These are phyloP conservation scores for Tricholoma terreum DNA, from an alignment of 768 basidiomycete species.

Conservation along the genomic window DNA sequence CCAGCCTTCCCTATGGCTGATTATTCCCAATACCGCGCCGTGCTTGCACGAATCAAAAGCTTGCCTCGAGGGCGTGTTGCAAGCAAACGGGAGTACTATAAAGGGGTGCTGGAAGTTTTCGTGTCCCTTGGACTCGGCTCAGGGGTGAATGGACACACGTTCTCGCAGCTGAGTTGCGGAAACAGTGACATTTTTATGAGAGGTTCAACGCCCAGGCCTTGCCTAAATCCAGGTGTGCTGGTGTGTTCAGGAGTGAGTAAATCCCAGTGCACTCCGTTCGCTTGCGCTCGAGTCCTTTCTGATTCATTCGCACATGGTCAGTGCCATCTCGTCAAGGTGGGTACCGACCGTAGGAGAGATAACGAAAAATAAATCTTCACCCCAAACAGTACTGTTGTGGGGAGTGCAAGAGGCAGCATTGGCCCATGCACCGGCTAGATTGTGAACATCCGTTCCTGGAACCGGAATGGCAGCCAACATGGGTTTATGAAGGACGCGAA, in stretches of 20 bases:
- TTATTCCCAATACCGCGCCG: neutral
- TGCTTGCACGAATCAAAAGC: neutral
- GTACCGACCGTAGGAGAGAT: neutral
- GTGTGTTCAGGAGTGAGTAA: slow-evolving; percentile 27
- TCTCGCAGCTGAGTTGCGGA: slow-evolving; percentile 25
- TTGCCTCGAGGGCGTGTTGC: neutral
- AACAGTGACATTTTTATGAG: slow-evolving; percentile 10
- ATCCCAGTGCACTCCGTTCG: neutral
- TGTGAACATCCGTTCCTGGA: slow-evolving; percentile 27
- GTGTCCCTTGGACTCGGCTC: slow-evolving; percentile 28
- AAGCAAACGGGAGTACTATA: neutral
- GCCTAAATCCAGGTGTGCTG: slow-evolving; percentile 14
- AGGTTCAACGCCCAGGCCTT: neutral
- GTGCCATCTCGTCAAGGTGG: slow-evolving; percentile 15
- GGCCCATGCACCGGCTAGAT: slow-evolving; percentile 24
- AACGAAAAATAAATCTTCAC: neutral
- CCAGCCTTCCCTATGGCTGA: neutral
- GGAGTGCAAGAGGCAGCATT: slow-evolving; percentile 30
- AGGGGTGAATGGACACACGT: slow-evolving; percentile 18
- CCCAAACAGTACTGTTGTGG: slow-evolving; percentile 32
- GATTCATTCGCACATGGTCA: neutral
- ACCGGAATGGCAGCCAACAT: slow-evolving; percentile 27
- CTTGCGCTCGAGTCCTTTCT: neutral
- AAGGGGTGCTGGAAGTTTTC: slow-evolving; percentile 13
- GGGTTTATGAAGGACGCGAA: slow-evolving; percentile 13